A percentile compares a stretch with the other conserved stretches of the same genome.
Conservation (phyloP, 2,329 filamentous ascomycete genomes). For the Claviceps sp. region DNA sequence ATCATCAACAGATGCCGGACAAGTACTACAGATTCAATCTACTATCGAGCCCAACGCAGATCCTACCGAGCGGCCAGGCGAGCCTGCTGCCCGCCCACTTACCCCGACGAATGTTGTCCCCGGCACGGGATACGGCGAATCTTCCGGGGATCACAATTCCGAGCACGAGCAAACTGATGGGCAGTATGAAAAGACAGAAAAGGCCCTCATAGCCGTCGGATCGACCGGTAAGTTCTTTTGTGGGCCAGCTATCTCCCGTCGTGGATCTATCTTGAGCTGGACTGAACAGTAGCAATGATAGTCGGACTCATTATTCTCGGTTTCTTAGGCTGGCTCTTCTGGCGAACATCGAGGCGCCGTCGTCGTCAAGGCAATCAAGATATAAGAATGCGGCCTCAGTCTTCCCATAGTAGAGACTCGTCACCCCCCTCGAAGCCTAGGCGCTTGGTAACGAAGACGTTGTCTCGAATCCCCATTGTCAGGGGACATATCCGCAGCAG, state of each 20-base stretch:
- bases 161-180: slow-evolving; percentile 2
- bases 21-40: slow-evolving; percentile 1
- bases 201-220: slow-evolving; percentile 10
- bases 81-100: neutral
- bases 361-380: slow-evolving; percentile 15
- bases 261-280: neutral
- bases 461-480: slow-evolving; percentile 21
- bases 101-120: neutral
- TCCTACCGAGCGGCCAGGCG: neutral
- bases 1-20: slow-evolving; percentile 4
- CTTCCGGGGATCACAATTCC: neutral
- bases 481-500: slow-evolving; percentile 16
- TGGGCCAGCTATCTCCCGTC: neutral
- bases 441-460: slow-evolving; percentile 7
- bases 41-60: neutral
- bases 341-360: slow-evolving; percentile 16
- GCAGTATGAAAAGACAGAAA: slow-evolving; percentile 6
- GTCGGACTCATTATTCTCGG: slow-evolving; percentile 31
- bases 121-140: neutral
- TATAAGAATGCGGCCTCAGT: slow-evolving; percentile 2
- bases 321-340: slow-evolving; percentile 31
- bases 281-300: slow-evolving; percentile 2
- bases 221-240: slow-evolving; percentile 9
- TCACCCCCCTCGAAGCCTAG: slow-evolving; percentile 2
- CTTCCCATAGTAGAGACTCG: neutral